Evolutionary conservation across 768 basidiomycete genomes (phyloP).

Genomic region (Leucosporidium yakuticum): DNA sequence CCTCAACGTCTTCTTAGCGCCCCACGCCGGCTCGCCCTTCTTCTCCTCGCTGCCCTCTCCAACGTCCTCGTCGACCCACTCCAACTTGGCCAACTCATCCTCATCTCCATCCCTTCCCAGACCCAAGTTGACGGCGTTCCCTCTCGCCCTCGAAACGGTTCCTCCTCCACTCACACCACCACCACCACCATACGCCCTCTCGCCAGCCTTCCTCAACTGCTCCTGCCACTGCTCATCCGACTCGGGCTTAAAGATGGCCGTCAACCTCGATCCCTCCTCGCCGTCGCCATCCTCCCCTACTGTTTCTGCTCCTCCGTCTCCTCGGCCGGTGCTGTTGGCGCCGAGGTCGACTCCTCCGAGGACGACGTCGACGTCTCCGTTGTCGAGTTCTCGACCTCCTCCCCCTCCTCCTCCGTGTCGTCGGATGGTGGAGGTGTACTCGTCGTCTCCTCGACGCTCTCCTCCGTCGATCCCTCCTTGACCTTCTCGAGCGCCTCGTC

Average conservation of each 20-base stretch:
- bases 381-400: background rate
- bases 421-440: background rate
- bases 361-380: background rate
- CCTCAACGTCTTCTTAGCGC: constrained; percentile 74
- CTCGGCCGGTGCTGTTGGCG: background rate
- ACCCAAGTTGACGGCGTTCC: background rate
- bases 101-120: constrained; percentile 50
- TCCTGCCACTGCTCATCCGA: constrained; percentile 82
- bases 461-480: constrained; percentile 1
- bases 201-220: constrained; percentile 44
- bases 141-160: background rate
- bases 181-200: constrained; percentile 25
- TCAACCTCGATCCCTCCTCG: constrained; percentile 38
- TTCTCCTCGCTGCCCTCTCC: constrained; percentile 50
- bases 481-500: background rate
- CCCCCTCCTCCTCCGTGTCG: constrained; percentile 47
- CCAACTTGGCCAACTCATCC: constrained; percentile 55
- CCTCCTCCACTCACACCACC: constrained; percentile 40
- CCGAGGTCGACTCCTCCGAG: background rate
- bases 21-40: constrained; percentile 66
- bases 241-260: constrained; percentile 77
- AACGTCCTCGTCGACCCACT: constrained; percentile 52
- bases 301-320: constrained; percentile 13
- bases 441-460: background rate
- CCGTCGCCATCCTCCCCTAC: constrained; percentile 15